Percentiles rank a stretch among this genome's conserved stretches.
Evolutionary conservation across 441 rosid genomes (phyloP).

Genomic region (Biscutella laevigata): DNA sequence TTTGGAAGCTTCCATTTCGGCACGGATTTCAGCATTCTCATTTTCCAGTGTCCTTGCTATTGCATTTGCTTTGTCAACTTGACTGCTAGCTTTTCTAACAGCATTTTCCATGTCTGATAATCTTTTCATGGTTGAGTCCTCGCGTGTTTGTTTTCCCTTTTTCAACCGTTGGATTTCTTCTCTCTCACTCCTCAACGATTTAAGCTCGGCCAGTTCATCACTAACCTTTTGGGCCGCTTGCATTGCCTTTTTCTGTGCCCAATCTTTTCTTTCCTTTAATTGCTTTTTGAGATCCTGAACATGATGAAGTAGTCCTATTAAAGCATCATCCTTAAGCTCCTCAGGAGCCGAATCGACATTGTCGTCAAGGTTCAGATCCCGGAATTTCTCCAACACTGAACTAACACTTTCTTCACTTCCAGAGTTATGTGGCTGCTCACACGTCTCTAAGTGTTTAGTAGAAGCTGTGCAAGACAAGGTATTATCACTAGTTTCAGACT

Average conservation of each 20-base stretch:
- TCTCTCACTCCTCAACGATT: conserved; percentile 68
- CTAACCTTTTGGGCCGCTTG: conserved; percentile 91
- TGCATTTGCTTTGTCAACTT: conserved; percentile 65
- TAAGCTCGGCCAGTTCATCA: conserved; percentile 72
- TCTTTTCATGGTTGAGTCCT: conserved; percentile 70
- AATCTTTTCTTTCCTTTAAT: conserved; percentile 74
- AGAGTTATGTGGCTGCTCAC: conserved; percentile 36
- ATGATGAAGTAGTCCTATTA: conserved; percentile 49
- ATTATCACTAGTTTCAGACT: conserved; percentile 32
- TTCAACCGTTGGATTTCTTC: conserved; percentile 72
- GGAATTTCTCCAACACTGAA: conserved; percentile 54
- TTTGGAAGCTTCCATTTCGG: conserved; percentile 89
- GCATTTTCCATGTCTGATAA: conserved; percentile 79
- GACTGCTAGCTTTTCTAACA: conserved; percentile 69
- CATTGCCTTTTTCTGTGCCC: conserved; percentile 96
- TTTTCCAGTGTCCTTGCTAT: conserved; percentile 68
- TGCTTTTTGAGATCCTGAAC: conserved; percentile 69
- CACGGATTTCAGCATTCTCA: conserved; percentile 81
- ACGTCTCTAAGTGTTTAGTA: conserved; percentile 31
- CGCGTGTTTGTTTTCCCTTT: conserved; percentile 73
- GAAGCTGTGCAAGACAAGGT: conserved; percentile 29
- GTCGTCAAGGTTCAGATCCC: conserved; percentile 68
- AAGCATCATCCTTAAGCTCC: conserved; percentile 68
- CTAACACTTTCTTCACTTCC: conserved; percentile 48
- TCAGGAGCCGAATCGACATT: conserved; percentile 47